Evolutionary conservation across 2,329 filamentous ascomycete genomes (phyloP), one percentile per base, ranked within the genome.

Genomic region (Biscogniauxia mediterranea): DNA sequence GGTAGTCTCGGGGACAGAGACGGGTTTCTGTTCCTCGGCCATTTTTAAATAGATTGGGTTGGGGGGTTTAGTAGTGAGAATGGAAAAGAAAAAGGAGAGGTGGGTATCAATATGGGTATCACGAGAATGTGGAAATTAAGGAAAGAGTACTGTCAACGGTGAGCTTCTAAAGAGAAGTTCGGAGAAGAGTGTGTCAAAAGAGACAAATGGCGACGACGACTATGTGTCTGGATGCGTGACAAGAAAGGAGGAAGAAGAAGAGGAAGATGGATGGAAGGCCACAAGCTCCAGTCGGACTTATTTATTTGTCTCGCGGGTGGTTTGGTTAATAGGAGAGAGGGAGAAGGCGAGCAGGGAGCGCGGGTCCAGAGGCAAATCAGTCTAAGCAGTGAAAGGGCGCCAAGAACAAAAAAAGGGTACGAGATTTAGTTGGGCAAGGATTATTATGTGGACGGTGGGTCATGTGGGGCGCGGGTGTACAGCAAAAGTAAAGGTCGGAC

Each of bases 11-110:
- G 81, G 75, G 77, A 81, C 80, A 77, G 88, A 87, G 71, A 85
- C 81, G 75, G 88, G 84, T 82, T 92, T 92, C 78, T 87, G 84
- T 77, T 81, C 82, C 74, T 92, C 89, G 80, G 90, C 87, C 89
- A 92, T 92, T 83, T 72, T 84, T 32, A 32, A 32, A 76, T 74
- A 74, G 66, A 61, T 69, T 67, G 66, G 61, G 59, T 65, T 66
- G 53, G 70, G 53, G 70, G 68, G 68, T 71, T 68, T 68, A 67
- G 68, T 76, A 75, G 75, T 68, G 68, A 67, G 38, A 46, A 46
- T 60, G 55, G 52, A 66, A 62, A 68, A 66, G 70, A 73, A 69
- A 75, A 73, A 71, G 68, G 69, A 68, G 57, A 65, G 60, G 63
- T 67, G 74, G 74, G 73, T 77, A 76, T 77, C 74, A 74, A 73